Conservation (phyloP, 495 filamentous ascomycete species). For the Trichoderma orchidacearum region DNA sequence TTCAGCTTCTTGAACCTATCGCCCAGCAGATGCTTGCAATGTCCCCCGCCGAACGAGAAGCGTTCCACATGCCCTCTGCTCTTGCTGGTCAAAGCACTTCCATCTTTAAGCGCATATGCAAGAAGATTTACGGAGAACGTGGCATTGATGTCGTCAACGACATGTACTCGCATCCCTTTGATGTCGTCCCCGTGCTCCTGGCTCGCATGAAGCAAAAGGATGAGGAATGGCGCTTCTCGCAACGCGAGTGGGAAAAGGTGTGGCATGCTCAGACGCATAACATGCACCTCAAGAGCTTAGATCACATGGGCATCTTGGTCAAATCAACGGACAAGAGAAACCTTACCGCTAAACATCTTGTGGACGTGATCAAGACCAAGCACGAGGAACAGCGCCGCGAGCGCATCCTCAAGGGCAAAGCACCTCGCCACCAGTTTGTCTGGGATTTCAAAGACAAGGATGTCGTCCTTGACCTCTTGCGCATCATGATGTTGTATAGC, state of each 20-base stretch:
- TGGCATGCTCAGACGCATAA: conserved; percentile 89
- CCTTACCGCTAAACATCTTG: conserved; percentile 73
- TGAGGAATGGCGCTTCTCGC: conserved; percentile 92
- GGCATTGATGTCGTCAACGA: conserved; percentile 70
- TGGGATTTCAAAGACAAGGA: conserved; percentile 62
- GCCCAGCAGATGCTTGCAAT: conserved; percentile 74
- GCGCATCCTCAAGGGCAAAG: conserved; percentile 42
- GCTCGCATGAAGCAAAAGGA: conserved; percentile 82
- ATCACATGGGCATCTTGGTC: conserved; percentile 82
- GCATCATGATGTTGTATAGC: conserved; percentile 63
- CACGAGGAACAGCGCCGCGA: conserved; percentile 70
- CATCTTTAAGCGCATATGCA: conserved; percentile 90
- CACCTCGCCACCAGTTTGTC: conserved; percentile 56
- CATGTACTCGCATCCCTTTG: conserved; percentile 67
- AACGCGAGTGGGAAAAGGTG: conserved; percentile 97
- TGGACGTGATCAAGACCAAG: conserved; percentile 73
- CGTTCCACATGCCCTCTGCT: conserved; percentile 63
- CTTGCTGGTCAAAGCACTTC: conserved; percentile 89
- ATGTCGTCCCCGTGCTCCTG: conserved; percentile 75
- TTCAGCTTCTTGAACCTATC: conserved; percentile 89
- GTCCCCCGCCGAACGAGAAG: conserved; percentile 50
- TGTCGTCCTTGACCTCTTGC: conserved; percentile 68
- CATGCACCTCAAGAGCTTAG: conserved; percentile 88
- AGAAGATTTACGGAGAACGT: conserved; percentile 94
- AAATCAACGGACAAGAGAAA: conserved; percentile 79